Conservation (phyloP, 2,329 filamentous ascomycete genomes). For the Corynespora cassiicola region DNA sequence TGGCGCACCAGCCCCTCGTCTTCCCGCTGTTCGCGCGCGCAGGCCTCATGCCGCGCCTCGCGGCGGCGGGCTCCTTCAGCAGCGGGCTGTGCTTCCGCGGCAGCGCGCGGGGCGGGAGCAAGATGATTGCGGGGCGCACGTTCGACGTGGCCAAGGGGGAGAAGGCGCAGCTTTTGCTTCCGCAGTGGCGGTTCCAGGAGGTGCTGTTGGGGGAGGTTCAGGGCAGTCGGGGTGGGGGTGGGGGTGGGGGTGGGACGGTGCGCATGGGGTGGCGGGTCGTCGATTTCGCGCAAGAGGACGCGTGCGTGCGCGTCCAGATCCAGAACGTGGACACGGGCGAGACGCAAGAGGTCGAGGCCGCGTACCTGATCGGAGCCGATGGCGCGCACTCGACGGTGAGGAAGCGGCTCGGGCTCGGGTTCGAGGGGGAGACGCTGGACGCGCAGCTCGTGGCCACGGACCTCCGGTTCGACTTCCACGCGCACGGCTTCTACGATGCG, state of each 20-base stretch:
- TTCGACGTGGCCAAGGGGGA: conserved; percentile 28
- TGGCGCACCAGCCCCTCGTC: conserved; percentile 50
- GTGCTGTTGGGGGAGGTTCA: conserved; percentile 27
- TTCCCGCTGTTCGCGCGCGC: conserved; percentile 47
- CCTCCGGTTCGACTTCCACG: conserved; percentile 43
- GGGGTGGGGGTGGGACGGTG: conserved; percentile 24
- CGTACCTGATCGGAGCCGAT: conserved; percentile 39
- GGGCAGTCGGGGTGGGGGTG: conserved; percentile 4
- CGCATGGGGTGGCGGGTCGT: conserved; percentile 25
- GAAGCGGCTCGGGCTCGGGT: conserved; percentile 22
- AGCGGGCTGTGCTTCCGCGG: conserved; percentile 38
- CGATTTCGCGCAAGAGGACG: conserved; percentile 13
- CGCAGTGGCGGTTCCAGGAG: conserved; percentile 40
- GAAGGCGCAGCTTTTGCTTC: conserved; percentile 33
- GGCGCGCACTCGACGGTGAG: conserved; percentile 32
- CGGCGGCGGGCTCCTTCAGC: conserved; percentile 29
- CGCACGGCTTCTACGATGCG: conserved; percentile 46
- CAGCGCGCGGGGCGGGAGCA: conserved; percentile 24
- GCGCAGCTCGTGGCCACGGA: conserved; percentile 48
- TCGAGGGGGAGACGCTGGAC: conserved; percentile 44
- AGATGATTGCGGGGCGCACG: conserved; percentile 32
- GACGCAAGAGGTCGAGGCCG: conserved; percentile 24
- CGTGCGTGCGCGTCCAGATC: conserved; percentile 16
- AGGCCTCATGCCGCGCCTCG: conserved; percentile 44
- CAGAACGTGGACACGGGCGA: conserved; percentile 3